phyloP scores from a whole-genome alignment of 441 rosid genomes.

The Gossypium aridum region DNA sequence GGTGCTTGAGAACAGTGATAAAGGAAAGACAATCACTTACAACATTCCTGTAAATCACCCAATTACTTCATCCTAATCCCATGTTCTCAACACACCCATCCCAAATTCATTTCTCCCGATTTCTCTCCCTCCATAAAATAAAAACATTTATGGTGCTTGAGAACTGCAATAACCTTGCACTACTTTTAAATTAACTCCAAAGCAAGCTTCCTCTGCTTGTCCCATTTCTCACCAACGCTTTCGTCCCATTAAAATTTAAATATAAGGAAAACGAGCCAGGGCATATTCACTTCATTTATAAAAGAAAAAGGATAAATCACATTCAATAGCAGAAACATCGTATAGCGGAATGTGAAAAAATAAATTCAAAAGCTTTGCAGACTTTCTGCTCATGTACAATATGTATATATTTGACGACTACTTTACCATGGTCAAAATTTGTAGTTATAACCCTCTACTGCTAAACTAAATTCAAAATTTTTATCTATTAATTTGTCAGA shows the following conservation, averaged over 20 bases:
- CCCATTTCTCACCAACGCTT: neutral
- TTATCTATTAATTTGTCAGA: neutral
- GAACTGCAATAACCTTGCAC: neutral
- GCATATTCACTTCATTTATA: neutral
- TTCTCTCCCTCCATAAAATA: neutral
- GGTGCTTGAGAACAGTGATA: too few relatives aligned
- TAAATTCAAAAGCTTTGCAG: neutral
- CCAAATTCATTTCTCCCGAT: neutral
- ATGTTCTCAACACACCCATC: neutral
- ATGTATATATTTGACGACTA: neutral
- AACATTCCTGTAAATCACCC: too few relatives aligned
- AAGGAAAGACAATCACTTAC: too few relatives aligned
- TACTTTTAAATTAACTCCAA: neutral
- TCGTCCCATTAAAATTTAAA: neutral
- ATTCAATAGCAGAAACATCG: neutral
- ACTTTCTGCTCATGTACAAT: neutral
- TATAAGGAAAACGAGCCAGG: neutral
- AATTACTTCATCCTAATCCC: neutral
- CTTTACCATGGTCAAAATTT: slow-evolving; percentile 4
- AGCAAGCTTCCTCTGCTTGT: neutral
- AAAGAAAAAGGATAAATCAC: neutral
- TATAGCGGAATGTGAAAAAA: neutral
- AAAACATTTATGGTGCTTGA: neutral
- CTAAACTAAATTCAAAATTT: neutral
- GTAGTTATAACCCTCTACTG: neutral